These are phyloP conservation scores for Citrullus colocynthis DNA, from an alignment of 306 rosid species.

Conservation along the genomic window DNA sequence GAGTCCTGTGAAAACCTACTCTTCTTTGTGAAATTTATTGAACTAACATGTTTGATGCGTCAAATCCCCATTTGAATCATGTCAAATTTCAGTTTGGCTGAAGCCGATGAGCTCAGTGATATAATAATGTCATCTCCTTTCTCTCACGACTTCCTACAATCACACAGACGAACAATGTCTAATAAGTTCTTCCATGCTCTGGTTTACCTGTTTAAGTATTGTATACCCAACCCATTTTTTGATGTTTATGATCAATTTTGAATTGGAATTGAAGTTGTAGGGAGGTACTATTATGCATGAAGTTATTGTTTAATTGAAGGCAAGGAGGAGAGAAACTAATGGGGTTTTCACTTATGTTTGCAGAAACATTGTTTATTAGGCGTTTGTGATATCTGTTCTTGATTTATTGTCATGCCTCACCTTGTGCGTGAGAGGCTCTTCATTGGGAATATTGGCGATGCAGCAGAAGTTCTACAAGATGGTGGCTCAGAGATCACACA, in stretches of 20 bases:
- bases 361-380: background rate
- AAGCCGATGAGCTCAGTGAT: background rate
- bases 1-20: background rate
- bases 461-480: conserved; percentile 54
- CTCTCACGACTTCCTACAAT: too few species aligned
- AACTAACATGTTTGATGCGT: background rate
- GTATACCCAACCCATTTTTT: background rate
- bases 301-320: background rate
- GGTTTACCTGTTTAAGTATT: background rate
- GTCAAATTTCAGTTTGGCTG: background rate
- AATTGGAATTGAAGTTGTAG: background rate
- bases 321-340: background rate
- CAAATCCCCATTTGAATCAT: background rate
- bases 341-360: background rate
- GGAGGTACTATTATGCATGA: background rate
- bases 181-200: background rate
- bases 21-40: background rate
- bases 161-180: background rate
- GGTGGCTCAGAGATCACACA: conserved; percentile 42
- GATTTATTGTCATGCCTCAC: conserved; percentile 51
- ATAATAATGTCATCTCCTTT: too few species aligned
- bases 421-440: conserved; percentile 64
- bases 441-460: conserved; percentile 71
- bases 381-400: background rate
- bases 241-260: background rate